Conservation (phyloP, 805 yeast genomes). For the Komagataella pastoris region DNA sequence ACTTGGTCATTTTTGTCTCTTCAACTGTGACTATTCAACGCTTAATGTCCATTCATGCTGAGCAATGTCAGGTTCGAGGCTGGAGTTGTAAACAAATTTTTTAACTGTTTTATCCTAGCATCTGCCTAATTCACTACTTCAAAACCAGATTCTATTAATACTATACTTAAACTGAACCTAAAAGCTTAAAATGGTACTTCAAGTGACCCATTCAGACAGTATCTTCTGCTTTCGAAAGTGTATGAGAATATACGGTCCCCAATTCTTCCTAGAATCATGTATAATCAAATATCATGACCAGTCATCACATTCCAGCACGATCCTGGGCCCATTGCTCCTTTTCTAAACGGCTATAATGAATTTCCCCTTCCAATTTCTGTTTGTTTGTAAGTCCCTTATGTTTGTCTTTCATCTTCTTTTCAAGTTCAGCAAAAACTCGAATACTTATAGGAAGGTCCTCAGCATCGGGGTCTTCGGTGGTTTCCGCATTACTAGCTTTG, state of each 20-base stretch:
- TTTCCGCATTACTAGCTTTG: slow-evolving; percentile 7
- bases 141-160: neutral
- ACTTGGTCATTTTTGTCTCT: neutral
- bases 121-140: neutral
- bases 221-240: neutral
- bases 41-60: neutral
- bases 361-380: neutral
- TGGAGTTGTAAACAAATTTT: neutral
- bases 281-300: neutral
- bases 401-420: slow-evolving; percentile 42
- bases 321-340: neutral
- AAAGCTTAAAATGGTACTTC: neutral
- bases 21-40: neutral
- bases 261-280: neutral
- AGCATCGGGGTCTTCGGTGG: slow-evolving; percentile 26
- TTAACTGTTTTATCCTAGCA: no score
- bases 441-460: slow-evolving; percentile 61
- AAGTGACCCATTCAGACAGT: no score
- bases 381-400: neutral
- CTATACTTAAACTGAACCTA: neutral
- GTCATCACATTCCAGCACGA: neutral
- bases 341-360: neutral
- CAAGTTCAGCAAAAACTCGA: slow-evolving; percentile 74
- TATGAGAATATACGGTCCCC: neutral
- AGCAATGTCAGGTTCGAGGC: neutral